phyloP scores from a whole-genome alignment of 495 filamentous ascomycete genomes.

The Lophiotrema nucula region DNA sequence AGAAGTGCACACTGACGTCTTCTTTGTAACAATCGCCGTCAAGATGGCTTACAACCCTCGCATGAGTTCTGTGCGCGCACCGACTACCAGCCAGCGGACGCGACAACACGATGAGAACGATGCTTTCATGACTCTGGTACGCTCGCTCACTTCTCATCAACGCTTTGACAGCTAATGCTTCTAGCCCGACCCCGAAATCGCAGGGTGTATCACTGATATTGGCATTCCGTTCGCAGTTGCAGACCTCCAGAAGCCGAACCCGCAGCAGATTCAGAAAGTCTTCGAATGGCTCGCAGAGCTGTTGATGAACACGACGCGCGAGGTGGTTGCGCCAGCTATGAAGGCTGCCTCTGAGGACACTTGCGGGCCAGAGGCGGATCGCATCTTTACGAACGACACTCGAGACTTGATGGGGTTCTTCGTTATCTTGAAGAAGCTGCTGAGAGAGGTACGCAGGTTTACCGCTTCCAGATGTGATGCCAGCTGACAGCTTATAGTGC shows the following conservation, averaged over 20 bases:
- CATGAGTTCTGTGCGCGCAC: constrained; percentile 68
- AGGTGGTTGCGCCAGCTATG: constrained; percentile 93
- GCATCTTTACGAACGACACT: constrained; percentile 77
- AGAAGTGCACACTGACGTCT: neutral
- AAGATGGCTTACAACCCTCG: constrained; percentile 45
- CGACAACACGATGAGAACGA: constrained; percentile 78
- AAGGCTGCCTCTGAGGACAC: constrained; percentile 82
- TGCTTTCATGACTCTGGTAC: constrained; percentile 82
- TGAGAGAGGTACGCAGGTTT: constrained; percentile 59
- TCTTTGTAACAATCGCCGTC: neutral
- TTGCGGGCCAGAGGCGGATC: constrained; percentile 72
- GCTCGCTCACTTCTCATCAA: constrained; percentile 7
- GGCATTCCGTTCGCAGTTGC: constrained; percentile 83
- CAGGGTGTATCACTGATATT: constrained; percentile 94
- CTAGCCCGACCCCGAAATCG: constrained; percentile 81
- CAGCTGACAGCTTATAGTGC: constrained; percentile 50
- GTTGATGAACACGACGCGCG: constrained; percentile 84
- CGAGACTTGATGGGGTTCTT: constrained; percentile 94
- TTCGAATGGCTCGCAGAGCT: constrained; percentile 97
- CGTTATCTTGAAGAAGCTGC: constrained; percentile 67
- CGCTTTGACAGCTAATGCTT: constrained; percentile 7
- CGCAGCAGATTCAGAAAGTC: constrained; percentile 89
- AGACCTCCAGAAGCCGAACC: constrained; percentile 90
- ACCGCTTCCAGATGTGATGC: neutral
- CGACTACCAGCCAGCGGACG: constrained; percentile 49